phyloP scores from a whole-genome alignment of 192 early-diverging fungal genomes.

The Coemansia sp. region DNA sequence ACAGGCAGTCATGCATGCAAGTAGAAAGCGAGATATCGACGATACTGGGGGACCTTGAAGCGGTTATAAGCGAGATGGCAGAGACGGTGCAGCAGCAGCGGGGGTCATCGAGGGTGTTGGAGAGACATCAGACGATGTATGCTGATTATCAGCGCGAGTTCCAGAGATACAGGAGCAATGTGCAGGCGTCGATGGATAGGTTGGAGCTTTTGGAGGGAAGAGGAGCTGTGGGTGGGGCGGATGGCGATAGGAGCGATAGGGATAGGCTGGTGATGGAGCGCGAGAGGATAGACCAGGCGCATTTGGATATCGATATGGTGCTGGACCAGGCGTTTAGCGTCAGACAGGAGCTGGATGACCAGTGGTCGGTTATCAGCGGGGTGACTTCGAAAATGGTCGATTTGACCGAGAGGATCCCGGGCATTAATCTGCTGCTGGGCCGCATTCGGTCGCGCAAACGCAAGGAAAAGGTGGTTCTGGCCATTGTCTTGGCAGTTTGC shows the following conservation, averaged over 20 bases:
- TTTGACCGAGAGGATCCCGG: constrained; percentile 47
- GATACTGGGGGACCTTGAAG: constrained; percentile 40
- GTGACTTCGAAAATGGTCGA: constrained; percentile 31
- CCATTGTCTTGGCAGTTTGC: constrained; percentile 39
- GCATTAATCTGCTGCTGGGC: constrained; percentile 48
- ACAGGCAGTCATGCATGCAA: constrained; percentile 28
- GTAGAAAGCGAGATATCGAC: constrained; percentile 32
- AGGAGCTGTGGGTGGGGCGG: not conserved
- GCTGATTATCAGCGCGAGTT: constrained; percentile 45
- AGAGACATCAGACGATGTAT: constrained; percentile 42
- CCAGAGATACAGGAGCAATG: constrained; percentile 45
- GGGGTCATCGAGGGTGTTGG: constrained; percentile 43
- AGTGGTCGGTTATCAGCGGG: constrained; percentile 29
- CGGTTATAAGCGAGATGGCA: constrained; percentile 42
- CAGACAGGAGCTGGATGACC: constrained; percentile 40
- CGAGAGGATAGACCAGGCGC: constrained; percentile 41
- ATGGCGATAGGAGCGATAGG: constrained; percentile 24
- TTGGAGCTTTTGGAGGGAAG: constrained; percentile 26
- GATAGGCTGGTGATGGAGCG: constrained; percentile 44
- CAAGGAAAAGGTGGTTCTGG: constrained; percentile 50
- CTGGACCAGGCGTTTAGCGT: constrained; percentile 51
- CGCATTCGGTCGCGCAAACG: constrained; percentile 50
- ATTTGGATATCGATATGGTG: constrained; percentile 51
- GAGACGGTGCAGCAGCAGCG: constrained; percentile 45
- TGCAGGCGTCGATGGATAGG: constrained; percentile 31